Percentiles rank a stretch among this genome's conserved stretches.
Conservation (phyloP, 805 yeast genomes). For the Naumovozyma baii region DNA sequence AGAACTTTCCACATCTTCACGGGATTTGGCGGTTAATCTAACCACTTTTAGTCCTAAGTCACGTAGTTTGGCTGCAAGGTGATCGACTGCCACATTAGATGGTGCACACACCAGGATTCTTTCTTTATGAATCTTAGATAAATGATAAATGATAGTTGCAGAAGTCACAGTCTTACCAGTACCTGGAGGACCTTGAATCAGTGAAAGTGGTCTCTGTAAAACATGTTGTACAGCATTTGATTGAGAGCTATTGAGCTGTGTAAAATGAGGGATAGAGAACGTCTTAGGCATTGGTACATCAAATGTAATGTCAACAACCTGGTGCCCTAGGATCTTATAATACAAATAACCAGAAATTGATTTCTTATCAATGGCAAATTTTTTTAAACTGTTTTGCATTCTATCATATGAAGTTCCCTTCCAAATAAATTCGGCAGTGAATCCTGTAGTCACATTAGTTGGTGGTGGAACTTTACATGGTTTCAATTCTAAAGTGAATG, state of each 20-base stretch:
- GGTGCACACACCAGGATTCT: conserved; percentile 87
- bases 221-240: conserved; percentile 64
- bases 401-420: conserved; percentile 73
- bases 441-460: conserved; percentile 50
- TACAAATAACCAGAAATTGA: conserved; percentile 68
- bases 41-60: conserved; percentile 68
- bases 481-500: conserved; percentile 60
- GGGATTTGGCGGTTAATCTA: conserved; percentile 61
- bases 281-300: conserved; percentile 51
- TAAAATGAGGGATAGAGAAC: conserved; percentile 56
- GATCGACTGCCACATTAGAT: conserved; percentile 91
- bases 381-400: conserved; percentile 68
- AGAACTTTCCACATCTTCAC: conserved; percentile 71
- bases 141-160: conserved; percentile 74
- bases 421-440: conserved; percentile 85
- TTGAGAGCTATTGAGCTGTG: conserved; percentile 70
- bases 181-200: conserved; percentile 95
- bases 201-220: conserved; percentile 58
- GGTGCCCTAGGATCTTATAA: conserved; percentile 73
- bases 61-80: conserved; percentile 64
- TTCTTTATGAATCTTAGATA: conserved; percentile 50
- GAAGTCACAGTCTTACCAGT: conserved; percentile 94
- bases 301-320: conserved; percentile 52
- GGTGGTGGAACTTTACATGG: conserved; percentile 38
- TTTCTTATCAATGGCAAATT: conserved; percentile 59